Conservation (phyloP, 2,329 filamentous ascomycete genomes). For the Trichoderma sp. region DNA sequence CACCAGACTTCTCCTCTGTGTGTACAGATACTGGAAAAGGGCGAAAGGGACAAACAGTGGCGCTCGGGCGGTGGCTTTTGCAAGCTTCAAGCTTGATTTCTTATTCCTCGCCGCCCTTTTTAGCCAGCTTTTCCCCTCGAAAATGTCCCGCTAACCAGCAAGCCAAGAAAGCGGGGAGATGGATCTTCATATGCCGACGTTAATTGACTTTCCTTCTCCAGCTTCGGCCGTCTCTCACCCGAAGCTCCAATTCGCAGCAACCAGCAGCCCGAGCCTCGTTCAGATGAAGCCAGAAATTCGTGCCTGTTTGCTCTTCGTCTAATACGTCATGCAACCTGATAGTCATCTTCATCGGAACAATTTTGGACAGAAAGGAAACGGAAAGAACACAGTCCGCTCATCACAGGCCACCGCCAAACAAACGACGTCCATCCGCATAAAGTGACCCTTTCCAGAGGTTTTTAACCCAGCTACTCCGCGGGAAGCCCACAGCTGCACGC, state of each 20-base stretch:
- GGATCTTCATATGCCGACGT: constrained; percentile 14
- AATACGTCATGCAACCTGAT: neutral
- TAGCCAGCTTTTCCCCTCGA: neutral
- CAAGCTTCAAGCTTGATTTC: constrained; percentile 7
- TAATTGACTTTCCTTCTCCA: neutral
- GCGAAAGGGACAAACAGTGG: neutral
- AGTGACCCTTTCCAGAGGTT: neutral
- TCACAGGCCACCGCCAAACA: neutral
- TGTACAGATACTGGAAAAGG: neutral
- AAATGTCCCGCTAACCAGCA: neutral
- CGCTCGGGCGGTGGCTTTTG: constrained; percentile 4
- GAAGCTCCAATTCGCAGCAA: neutral
- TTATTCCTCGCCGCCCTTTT: neutral
- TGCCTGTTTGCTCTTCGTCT: neutral
- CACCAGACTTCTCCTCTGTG: too few relatives aligned
- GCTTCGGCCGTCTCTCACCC: constrained; percentile 5
- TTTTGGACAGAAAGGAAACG: neutral
- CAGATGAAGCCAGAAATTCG: neutral
- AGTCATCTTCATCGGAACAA: neutral
- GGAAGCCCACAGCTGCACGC: constrained; percentile 6
- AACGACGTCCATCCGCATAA: neutral
- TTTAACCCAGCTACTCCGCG: neutral
- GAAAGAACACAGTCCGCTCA: too few relatives aligned
- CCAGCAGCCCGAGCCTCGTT: neutral
- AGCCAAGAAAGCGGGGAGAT: constrained; percentile 17